Base-by-base conservation (phyloP, 2,329 filamentous ascomycete species). In the Ustulina deusta region DNA sequence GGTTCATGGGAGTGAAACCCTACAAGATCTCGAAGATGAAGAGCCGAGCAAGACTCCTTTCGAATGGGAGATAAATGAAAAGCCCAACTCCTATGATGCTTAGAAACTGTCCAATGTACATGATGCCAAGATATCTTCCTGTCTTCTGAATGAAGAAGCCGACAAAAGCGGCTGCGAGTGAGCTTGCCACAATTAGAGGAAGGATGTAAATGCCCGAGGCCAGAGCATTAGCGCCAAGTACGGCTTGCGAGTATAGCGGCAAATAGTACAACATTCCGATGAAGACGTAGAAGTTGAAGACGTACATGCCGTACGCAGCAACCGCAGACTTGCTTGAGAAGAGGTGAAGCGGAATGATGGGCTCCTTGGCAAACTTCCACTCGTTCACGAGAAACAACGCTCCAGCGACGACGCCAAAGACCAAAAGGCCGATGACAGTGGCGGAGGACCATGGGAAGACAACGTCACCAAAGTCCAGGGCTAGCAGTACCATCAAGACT, bases 171-270 rank as follows among this genome's bases (percentile, higher is more conserved):
- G 84, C 83, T 3, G 79, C 73, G 3, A 84, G 57, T 2, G 83
- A 83, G 17, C 84, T 79, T n/a, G 81, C 78, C 15, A 86, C 73
- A 25, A 86, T 87, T 46, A 90, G 85, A 0, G 91, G 90, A 0
- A 93, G 81, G 2, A 91, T 82, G 13, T 91, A 84, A 0, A 90
- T 76, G 3, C 86, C 86, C 0, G 88, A 91, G n/a, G 82, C 81
- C 38, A 91, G 80, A 0, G 90, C 88, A 0, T 84, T 84, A 1
- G 87, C 87, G 58, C 84, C 84, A 1, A 90, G 84, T 0, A 90
- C 90, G 2, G 89, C 85, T 76, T 94, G 92, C 61, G 93, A 90
- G 78, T 90, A 94, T 0, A 93, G 83, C 0, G 92, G 92, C 29
- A 93, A 81, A 73, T 91, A 94, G 78, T 92, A 94, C 57, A 89